Evolutionary conservation across 2,329 filamentous ascomycete species (phyloP).

Genomic region (Mycogone perniciosa): DNA sequence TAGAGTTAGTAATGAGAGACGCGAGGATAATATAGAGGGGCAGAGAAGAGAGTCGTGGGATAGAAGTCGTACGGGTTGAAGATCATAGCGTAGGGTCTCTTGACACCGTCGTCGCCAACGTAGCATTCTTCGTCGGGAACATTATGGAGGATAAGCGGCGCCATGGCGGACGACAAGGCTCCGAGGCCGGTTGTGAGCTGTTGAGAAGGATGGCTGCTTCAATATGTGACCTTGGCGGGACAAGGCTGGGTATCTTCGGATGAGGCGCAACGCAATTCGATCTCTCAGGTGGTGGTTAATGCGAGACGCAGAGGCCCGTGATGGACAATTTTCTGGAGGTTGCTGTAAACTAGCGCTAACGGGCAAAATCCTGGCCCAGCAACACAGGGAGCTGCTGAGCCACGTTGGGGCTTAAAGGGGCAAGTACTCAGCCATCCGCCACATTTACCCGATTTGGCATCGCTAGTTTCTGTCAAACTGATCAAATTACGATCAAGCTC

Average conservation of each 20-base stretch:
- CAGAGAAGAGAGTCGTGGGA: not conserved
- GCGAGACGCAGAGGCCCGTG: conserved; percentile 4
- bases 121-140: conserved; percentile 64
- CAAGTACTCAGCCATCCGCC: conserved; percentile 5
- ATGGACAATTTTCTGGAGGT: conserved; percentile 2
- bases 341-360: not conserved
- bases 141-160: conserved; percentile 61
- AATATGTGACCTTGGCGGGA: not conserved
- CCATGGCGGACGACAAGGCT: conserved; percentile 36
- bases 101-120: conserved; percentile 57
- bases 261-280: not conserved
- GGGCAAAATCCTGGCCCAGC: conserved; percentile 4
- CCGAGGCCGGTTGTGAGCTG: not conserved
- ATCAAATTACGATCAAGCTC: not conserved
- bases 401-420: not conserved
- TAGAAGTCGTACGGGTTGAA: conserved; percentile 50
- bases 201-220: not conserved
- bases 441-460: conserved; percentile 1
- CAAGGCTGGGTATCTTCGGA: not conserved
- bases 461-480: not conserved
- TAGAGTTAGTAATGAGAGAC: not conserved
- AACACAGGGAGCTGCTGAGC: not conserved
- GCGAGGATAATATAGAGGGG: not conserved
- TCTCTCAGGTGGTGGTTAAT: not conserved
- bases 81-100: conserved; percentile 60